phyloP scores from a whole-genome alignment of 495 filamentous ascomycete genomes.

The Durotheca rogersii region DNA sequence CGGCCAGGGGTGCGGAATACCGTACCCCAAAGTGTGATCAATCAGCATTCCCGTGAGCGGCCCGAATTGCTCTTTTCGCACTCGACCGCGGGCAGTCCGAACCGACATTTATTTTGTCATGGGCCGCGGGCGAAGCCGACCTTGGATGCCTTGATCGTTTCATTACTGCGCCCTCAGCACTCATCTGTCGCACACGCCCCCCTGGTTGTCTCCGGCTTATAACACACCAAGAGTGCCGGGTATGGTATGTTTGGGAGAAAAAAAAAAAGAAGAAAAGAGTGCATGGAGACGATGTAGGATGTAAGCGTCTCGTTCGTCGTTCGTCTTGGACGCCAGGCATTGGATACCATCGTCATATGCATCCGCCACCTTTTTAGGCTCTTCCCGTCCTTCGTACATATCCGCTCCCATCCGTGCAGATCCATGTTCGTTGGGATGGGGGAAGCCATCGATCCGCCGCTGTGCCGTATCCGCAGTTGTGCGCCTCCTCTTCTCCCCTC shows the following conservation, averaged over 20 bases:
- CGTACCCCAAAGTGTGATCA: slow-evolving; percentile 17
- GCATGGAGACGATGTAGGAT: no score
- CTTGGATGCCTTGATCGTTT: background rate
- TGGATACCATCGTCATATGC: slow-evolving; percentile 23
- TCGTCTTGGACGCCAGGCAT: slow-evolving; percentile 25
- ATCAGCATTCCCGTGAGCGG: slow-evolving; percentile 20
- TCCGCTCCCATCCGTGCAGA: slow-evolving; percentile 35
- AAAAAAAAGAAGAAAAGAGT: no score
- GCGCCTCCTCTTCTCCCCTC: slow-evolving; percentile 2
- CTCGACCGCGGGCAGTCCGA: slow-evolving; percentile 6
- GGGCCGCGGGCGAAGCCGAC: background rate
- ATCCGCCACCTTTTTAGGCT: slow-evolving; percentile 36
- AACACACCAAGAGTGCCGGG: no score
- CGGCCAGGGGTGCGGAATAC: slow-evolving; percentile 26
- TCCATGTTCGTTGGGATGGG: slow-evolving; percentile 32
- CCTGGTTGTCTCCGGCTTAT: slow-evolving; percentile 20
- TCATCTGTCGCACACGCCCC: slow-evolving; percentile 18
- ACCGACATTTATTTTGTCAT: background rate
- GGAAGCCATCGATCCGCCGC: slow-evolving; percentile 29
- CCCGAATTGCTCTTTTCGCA: slow-evolving; percentile 17
- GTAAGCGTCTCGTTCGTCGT: no score
- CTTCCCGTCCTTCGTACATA: slow-evolving; percentile 36
- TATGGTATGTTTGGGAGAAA: no score
- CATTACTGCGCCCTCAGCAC: slow-evolving; percentile 2
- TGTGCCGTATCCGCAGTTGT: slow-evolving; percentile 27